Conservation (phyloP, 148 eudicot genomes). For the Camellia lanceoleosa region DNA sequence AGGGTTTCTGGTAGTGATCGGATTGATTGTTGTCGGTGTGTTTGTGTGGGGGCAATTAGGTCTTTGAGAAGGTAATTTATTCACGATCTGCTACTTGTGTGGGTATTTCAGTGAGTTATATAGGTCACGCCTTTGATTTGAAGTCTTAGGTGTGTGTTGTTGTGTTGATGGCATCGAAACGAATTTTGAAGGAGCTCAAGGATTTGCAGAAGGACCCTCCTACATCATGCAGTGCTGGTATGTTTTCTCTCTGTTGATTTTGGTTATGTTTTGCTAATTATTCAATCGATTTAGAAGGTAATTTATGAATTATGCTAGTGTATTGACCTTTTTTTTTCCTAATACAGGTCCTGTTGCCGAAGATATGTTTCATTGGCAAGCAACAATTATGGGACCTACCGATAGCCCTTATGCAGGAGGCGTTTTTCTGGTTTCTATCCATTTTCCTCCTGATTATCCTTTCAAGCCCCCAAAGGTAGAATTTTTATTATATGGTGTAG, state of each 20-base stretch:
- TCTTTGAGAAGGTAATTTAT: background rate
- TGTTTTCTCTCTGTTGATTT: background rate
- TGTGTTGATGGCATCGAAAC: slow-evolving; percentile 32
- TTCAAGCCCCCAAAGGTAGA: slow-evolving; percentile 45
- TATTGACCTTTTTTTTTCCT: background rate
- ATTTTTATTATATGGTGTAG: background rate
- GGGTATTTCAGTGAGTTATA: background rate
- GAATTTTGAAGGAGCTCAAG: slow-evolving; percentile 43
- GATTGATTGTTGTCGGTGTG: background rate
- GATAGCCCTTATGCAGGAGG: slow-evolving; percentile 46
- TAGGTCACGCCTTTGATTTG: slow-evolving; percentile 2
- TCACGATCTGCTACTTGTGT: slow-evolving; percentile 6
- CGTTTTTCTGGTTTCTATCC: slow-evolving; percentile 39
- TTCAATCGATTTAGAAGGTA: background rate
- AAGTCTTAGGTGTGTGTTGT: background rate
- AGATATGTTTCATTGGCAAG: slow-evolving; percentile 43
- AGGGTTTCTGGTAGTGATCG: slow-evolving; percentile 3
- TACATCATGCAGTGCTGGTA: slow-evolving; percentile 42
- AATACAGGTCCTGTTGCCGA: slow-evolving; percentile 39
- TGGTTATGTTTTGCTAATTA: background rate
- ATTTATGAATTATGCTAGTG: background rate
- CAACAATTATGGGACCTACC: slow-evolving; percentile 40
- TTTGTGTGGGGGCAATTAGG: background rate
- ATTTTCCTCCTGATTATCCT: slow-evolving; percentile 41
- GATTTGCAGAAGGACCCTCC: slow-evolving; percentile 50